phyloP scores from a whole-genome alignment of 148 eudicot genomes.

The Nepenthes mirabilis region DNA sequence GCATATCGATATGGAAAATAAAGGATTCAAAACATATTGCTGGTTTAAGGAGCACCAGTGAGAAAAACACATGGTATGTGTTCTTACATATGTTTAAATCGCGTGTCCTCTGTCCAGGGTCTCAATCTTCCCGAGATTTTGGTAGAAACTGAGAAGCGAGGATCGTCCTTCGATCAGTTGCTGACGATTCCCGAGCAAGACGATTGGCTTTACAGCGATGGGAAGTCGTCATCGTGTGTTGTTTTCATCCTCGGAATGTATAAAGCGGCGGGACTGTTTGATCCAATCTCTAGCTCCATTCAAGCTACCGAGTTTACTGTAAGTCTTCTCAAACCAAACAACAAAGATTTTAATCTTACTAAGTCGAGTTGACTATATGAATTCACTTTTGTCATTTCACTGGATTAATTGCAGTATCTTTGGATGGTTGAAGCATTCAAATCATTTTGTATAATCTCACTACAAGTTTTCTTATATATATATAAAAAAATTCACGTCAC shows the following conservation, averaged over 20 bases:
- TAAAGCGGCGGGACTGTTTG: constrained; percentile 85
- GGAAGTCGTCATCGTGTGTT: constrained; percentile 82
- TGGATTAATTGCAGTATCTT: too few relatives aligned
- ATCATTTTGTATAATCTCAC: too few relatives aligned
- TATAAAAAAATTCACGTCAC: too few relatives aligned
- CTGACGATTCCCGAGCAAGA: constrained; percentile 81
- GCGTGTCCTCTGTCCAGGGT: constrained; percentile 30
- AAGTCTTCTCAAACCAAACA: constrained; percentile 10
- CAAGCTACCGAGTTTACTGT: constrained; percentile 96
- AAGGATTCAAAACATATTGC: too few relatives aligned
- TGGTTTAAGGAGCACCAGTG: too few relatives aligned
- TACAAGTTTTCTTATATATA: too few relatives aligned
- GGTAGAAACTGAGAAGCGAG: constrained; percentile 78
- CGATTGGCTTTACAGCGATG: constrained; percentile 82
- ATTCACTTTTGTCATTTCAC: too few relatives aligned
- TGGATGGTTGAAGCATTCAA: too few relatives aligned
- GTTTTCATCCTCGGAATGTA: constrained; percentile 80
- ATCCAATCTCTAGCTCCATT: constrained; percentile 43
- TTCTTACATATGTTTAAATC: too few relatives aligned
- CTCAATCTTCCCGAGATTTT: constrained; percentile 71
- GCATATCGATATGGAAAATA: too few relatives aligned
- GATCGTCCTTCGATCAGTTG: constrained; percentile 68
- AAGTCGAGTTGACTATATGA: too few relatives aligned
- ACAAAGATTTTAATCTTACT: neutral
- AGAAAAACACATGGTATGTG: too few relatives aligned